Percentiles rank a stretch among this genome's conserved stretches.
Evolutionary conservation across 2,329 filamentous ascomycete genomes (phyloP).

Genomic region (Cladophialophora chaetospira): DNA sequence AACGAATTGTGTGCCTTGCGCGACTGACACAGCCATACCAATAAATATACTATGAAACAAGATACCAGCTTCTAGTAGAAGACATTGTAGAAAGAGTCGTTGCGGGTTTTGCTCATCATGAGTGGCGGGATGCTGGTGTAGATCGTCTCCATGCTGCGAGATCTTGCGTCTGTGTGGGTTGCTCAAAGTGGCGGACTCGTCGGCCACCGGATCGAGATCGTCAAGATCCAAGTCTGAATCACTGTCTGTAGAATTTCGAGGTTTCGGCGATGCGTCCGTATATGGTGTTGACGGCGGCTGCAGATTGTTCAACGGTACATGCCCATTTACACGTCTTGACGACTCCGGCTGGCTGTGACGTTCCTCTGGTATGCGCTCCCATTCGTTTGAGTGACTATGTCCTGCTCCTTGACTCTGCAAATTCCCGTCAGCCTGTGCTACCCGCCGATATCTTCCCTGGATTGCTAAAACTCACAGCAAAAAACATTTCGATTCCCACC

Average conservation of each 20-base stretch:
- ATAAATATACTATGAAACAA: constrained; percentile 85
- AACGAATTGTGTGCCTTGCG: constrained; percentile 75
- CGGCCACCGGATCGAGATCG: constrained; percentile 44
- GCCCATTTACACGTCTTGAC: constrained; percentile 19
- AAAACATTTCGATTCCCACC: constrained; percentile 59
- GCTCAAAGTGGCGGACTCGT: constrained; percentile 37
- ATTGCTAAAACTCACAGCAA: too few relatives aligned
- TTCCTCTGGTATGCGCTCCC: constrained; percentile 42
- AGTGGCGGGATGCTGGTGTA: constrained; percentile 13
- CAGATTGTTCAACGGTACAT: constrained; percentile 20
- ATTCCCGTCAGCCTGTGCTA: too few relatives aligned
- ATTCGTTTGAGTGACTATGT: constrained; percentile 59
- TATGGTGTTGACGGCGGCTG: constrained; percentile 21
- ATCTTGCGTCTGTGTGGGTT: constrained; percentile 31
- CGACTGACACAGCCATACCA: constrained; percentile 81
- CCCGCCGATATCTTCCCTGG: too few relatives aligned
- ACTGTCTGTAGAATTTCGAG: constrained; percentile 20
- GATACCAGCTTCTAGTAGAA: constrained; percentile 79
- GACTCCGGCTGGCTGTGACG: constrained; percentile 1
- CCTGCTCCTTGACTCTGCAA: constrained; percentile 64
- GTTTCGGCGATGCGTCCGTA: constrained; percentile 19
- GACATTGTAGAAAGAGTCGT: constrained; percentile 71
- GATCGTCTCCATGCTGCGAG: constrained; percentile 23
- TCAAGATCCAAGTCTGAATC: constrained; percentile 58
- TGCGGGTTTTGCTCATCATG: constrained; percentile 56